Evolutionary conservation across 768 basidiomycete species (phyloP).

Genomic region (Calocybe indica): DNA sequence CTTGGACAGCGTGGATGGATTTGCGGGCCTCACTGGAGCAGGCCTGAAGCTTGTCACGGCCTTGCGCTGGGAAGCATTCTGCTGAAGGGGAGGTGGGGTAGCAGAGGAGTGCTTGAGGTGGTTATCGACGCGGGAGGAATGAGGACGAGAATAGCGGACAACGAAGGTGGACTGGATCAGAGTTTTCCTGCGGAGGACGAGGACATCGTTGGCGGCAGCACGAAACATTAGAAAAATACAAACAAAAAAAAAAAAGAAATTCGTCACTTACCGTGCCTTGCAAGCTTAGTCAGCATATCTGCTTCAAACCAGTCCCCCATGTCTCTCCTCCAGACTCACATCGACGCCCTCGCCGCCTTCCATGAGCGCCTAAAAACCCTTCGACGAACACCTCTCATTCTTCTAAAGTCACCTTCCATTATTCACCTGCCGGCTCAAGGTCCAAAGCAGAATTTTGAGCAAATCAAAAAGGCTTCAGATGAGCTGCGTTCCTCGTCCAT

Average conservation of each 20-base stretch:
- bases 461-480: conserved; percentile 42
- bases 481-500: conserved; percentile 41
- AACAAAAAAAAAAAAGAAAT: neutral
- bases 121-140: conserved; percentile 3
- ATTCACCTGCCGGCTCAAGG: conserved; percentile 17
- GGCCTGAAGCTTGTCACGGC: conserved; percentile 59
- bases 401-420: conserved; percentile 33
- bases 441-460: conserved; percentile 35
- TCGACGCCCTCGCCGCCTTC: conserved; percentile 41
- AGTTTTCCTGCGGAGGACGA: neutral
- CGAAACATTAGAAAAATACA: conserved; percentile 12
- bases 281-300: too few species aligned
- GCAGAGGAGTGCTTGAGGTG: conserved; percentile 11
- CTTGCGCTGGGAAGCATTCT: conserved; percentile 40
- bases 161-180: neutral
- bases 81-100: conserved; percentile 16
- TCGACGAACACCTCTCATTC: conserved; percentile 38
- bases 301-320: too few species aligned
- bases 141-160: conserved; percentile 2
- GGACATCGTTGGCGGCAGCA: conserved; percentile 8
- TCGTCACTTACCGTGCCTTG: neutral
- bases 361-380: conserved; percentile 36
- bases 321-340: conserved; percentile 29
- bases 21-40: conserved; percentile 18
- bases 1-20: conserved; percentile 14